phyloP scores from a whole-genome alignment of 129 eudicot genomes.

The Tanacetum coccineum region DNA sequence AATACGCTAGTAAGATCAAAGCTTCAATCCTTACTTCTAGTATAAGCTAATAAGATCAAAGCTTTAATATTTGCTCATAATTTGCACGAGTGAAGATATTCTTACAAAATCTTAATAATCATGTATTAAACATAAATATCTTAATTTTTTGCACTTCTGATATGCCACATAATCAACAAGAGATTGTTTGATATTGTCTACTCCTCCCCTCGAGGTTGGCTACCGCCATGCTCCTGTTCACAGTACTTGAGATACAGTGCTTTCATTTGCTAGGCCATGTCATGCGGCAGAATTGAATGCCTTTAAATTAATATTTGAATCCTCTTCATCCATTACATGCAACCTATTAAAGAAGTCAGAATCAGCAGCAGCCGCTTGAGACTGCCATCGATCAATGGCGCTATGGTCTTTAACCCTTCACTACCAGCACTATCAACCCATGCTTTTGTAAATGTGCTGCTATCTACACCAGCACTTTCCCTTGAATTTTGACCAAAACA shows the following conservation, averaged over 20 bases:
- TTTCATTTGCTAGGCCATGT: constrained; percentile 52
- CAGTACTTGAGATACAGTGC: constrained; percentile 73
- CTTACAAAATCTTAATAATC: too few relatives aligned
- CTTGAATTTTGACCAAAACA: too few relatives aligned
- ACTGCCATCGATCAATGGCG: constrained; percentile 96
- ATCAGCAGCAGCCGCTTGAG: constrained; percentile 94
- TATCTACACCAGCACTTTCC: constrained; percentile 75
- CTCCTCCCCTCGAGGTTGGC: constrained; percentile 77
- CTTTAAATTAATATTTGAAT: constrained; percentile 51
- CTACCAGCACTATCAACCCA: constrained; percentile 96
- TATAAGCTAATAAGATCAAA: too few relatives aligned
- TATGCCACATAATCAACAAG: constrained; percentile 68
- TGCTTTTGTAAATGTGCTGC: constrained; percentile 81
- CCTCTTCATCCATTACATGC: constrained; percentile 77
- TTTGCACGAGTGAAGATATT: too few relatives aligned
- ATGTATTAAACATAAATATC: too few relatives aligned
- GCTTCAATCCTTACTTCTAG: too few relatives aligned
- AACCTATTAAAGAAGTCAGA: constrained; percentile 44
- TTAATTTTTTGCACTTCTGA: too few relatives aligned
- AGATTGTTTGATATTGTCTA: constrained; percentile 66
- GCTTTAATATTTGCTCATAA: too few relatives aligned
- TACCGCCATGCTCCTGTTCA: constrained; percentile 55
- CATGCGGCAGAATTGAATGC: constrained; percentile 35
- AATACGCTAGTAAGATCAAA: too few relatives aligned
- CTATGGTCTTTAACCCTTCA: constrained; percentile 75